Base-by-base conservation (phyloP, 164 flowering plant genomes). In the Taxillus chinensis region DNA sequence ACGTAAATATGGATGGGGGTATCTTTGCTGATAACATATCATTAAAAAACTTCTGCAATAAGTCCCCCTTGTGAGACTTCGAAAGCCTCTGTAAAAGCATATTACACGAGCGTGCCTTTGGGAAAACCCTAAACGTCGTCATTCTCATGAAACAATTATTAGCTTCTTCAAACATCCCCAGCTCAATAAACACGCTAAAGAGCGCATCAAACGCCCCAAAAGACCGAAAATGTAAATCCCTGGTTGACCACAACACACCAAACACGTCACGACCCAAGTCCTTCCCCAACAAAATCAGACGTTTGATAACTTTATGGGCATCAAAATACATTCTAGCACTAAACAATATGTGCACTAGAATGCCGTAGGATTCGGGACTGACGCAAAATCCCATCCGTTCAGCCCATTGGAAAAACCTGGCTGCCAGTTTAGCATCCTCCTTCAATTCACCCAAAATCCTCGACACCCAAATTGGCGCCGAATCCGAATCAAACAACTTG, bases 121-220 rank as follows among this genome's bases (percentile, higher is more conserved):
- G 86, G 41, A 83, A 75, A 50, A 85, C 69, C 69, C 71, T 80
- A 67, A 67, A 79, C 68, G 59, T 70, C 64, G 57, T 82, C 97
- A 88, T 86, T 73, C 62, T 83, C n/a, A 38, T 43, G 64, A 87
- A 90, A 68, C 90, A 86, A 39, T 81, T 73, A 9, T 57, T 75
- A 4, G 97, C 92, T 62, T 82, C 88, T 61, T 85, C 88, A 45
- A 88, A 73, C 79, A 79, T 68, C 7, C 79, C 89, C 61, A 84
- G 64, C 50, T 88, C 95, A 27, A 77, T 70, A 67, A 86, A 73
- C 37, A 76, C 85, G 62, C 88, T 71, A 67, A 90, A 90, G 45
- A 90, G 70, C 15, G 82, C 78, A 69, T 90, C 90, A 65, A 90
- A 90, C 8, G 86, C 95, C 7, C 89, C 90, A 72, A 65, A 86